A percentile compares a stretch with the other conserved stretches of the same genome.
Conservation (phyloP, 2,329 filamentous ascomycete species). For the Harringtonia aguacate region DNA sequence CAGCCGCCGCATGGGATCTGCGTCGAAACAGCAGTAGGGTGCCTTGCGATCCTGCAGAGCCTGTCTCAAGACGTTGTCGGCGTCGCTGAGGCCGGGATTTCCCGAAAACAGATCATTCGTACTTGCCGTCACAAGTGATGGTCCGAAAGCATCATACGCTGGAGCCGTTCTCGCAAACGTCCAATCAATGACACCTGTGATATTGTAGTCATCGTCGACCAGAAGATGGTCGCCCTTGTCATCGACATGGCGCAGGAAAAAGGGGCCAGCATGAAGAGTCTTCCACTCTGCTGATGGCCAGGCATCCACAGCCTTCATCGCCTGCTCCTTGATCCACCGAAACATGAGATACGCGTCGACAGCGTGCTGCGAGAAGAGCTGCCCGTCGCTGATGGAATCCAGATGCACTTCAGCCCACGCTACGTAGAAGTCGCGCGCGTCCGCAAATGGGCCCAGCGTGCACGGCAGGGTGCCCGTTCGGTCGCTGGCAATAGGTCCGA, state of each 20-base stretch:
- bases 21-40: neutral
- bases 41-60: neutral
- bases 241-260: slow-evolving; percentile 33
- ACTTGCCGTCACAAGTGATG: neutral
- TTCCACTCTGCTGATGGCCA: neutral
- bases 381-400: neutral
- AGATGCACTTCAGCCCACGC: neutral
- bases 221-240: slow-evolving; percentile 18
- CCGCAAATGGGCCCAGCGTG: neutral
- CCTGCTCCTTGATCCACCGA: neutral
- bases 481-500: slow-evolving; percentile 1
- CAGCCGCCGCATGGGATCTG: slow-evolving; percentile 2
- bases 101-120: neutral
- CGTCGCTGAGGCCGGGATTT: neutral
- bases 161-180: slow-evolving; percentile 24
- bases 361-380: slow-evolving; percentile 1
- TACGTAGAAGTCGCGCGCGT: neutral
- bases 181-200: slow-evolving; percentile 38
- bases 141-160: slow-evolving; percentile 23
- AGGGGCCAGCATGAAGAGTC: neutral
- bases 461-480: slow-evolving; percentile 1
- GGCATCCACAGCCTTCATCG: neutral
- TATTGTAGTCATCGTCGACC: slow-evolving; percentile 31
- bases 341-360: slow-evolving; percentile 3
- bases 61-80: neutral